Evolutionary conservation across 2,329 filamentous ascomycete genomes (phyloP).

Genomic region (Elsinoe necatrix): DNA sequence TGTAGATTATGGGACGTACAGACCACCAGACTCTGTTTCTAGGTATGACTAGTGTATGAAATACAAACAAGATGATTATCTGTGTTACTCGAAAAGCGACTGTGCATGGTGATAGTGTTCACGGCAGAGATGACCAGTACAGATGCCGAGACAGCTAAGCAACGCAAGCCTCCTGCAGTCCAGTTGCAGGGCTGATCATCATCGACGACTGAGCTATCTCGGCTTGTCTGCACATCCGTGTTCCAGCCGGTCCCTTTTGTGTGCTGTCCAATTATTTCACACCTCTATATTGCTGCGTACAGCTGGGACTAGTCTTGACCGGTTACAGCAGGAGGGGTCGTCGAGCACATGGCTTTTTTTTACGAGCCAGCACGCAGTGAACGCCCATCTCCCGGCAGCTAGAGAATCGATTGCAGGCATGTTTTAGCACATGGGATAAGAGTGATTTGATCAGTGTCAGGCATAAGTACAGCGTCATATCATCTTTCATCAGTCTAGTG

Average conservation of each 20-base stretch:
- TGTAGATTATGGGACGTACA: slow-evolving; percentile 6
- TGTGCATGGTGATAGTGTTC: too few species aligned
- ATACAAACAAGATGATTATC: neutral
- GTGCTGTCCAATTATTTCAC: neutral
- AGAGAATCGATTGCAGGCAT: too few species aligned
- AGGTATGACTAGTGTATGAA: slow-evolving; percentile 3
- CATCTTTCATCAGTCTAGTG: too few species aligned
- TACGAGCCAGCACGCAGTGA: too few species aligned
- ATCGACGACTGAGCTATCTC: neutral
- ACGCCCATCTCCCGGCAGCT: too few species aligned
- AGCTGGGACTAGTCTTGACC: neutral
- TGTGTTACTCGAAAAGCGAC: neutral
- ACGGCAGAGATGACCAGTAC: neutral
- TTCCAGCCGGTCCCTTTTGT: neutral
- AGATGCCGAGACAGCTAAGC: neutral
- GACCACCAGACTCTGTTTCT: slow-evolving; percentile 12
- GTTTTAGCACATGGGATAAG: too few species aligned
- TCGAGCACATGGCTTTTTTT: too few species aligned
- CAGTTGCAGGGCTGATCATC: neutral
- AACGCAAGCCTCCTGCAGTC: neutral
- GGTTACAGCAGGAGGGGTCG: neutral
- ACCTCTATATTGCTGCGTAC: neutral
- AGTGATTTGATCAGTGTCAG: too few species aligned
- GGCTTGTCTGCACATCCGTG: neutral
- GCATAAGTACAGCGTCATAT: too few species aligned